These are phyloP conservation scores for Sporothrix pseudoabietina DNA, from an alignment of 2,329 filamentous ascomycete species.

Conservation along the genomic window DNA sequence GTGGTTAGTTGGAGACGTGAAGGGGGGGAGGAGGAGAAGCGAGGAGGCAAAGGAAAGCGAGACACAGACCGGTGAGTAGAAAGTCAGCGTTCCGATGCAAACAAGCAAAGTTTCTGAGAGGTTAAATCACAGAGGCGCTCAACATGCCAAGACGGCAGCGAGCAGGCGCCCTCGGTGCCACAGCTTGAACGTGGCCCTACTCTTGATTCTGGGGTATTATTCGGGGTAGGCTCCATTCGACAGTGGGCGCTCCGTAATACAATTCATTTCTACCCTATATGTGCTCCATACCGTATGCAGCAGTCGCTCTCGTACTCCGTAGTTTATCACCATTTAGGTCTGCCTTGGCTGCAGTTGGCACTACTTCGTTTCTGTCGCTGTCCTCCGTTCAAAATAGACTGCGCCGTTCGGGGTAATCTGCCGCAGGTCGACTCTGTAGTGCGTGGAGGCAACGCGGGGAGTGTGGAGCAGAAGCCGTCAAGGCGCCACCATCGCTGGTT, in stretches of 20 bases:
- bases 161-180: not conserved
- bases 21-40: not conserved
- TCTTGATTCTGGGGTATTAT: conserved; percentile 3
- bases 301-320: not conserved
- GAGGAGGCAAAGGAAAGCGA: not conserved
- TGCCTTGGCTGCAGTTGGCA: not conserved
- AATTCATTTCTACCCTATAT: not conserved
- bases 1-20: not conserved
- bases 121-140: not conserved
- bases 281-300: not conserved
- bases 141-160: not conserved
- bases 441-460: conserved; percentile 17
- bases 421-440: not conserved
- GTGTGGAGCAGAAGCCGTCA: not conserved
- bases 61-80: not conserved
- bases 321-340: not conserved
- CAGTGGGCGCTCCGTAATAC: not conserved
- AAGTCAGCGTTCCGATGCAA: not conserved
- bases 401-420: not conserved
- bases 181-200: not conserved
- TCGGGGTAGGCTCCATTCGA: not conserved
- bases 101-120: not conserved
- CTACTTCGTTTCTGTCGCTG: no score
- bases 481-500: not conserved
- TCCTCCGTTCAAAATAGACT: not conserved